A percentile compares a stretch with the other conserved stretches of the same genome.
Evolutionary conservation across 768 basidiomycete genomes (phyloP).

Genomic region (Leccinum subtestaceum): DNA sequence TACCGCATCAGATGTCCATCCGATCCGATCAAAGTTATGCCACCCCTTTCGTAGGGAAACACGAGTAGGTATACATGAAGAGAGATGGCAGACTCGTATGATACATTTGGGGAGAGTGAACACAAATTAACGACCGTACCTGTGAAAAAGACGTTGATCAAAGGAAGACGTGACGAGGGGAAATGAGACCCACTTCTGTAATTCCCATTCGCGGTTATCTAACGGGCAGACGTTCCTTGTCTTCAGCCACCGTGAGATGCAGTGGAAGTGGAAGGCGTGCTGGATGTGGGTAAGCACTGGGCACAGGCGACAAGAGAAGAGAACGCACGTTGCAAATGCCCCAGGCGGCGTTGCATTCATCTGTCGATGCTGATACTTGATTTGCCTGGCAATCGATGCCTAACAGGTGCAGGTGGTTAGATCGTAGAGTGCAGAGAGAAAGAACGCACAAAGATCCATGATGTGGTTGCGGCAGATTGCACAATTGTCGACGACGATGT

Average conservation of each 20-base stretch:
- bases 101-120: conserved; percentile 15
- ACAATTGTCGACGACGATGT: conserved; percentile 99
- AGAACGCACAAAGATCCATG: conserved; percentile 93
- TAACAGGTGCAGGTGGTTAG: conserved; percentile 31
- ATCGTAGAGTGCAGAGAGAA: neutral
- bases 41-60: neutral
- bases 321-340: conserved; percentile 88
- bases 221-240: conserved; percentile 93
- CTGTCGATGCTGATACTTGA: conserved; percentile 93
- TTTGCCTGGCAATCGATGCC: conserved; percentile 99
- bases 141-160: conserved; percentile 12
- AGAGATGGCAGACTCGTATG: conserved; percentile 10
- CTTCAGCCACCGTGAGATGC: conserved; percentile 99
- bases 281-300: conserved; percentile 28
- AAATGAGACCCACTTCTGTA: conserved; percentile 77
- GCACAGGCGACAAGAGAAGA: neutral
- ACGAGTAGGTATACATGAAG: conserved; percentile 14
- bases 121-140: conserved; percentile 40
- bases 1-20: neutral
- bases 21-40: neutral
- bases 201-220: conserved; percentile 95
- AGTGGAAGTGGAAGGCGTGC: conserved; percentile 99
- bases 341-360: conserved; percentile 98
- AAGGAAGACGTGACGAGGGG: neutral
- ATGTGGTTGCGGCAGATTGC: conserved; percentile 99